Conservation (phyloP, 305 asterid species). For the Solanum hybrid region DNA sequence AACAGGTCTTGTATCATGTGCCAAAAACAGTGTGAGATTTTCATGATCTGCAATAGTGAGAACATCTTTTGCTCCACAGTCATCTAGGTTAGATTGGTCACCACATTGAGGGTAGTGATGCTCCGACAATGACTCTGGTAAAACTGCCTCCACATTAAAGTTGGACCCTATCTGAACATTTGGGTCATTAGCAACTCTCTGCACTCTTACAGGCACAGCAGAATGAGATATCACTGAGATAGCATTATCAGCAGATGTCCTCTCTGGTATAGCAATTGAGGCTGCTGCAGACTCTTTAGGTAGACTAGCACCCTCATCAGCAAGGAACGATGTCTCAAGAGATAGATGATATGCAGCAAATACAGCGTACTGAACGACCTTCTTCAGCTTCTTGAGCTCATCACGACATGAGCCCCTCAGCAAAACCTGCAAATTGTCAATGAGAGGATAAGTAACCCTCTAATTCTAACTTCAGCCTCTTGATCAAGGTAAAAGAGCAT, state of each 20-base stretch:
- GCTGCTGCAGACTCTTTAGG: slow-evolving; percentile 37
- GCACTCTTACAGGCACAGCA: slow-evolving; percentile 8
- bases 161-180: slow-evolving; percentile 21
- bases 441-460: background rate
- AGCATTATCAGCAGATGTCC: slow-evolving; percentile 21
- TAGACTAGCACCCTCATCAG: slow-evolving; percentile 91
- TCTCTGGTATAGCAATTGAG: slow-evolving; percentile 25
- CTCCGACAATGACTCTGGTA: slow-evolving; percentile 43
- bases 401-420: slow-evolving; percentile 61
- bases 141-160: slow-evolving; percentile 39
- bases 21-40: slow-evolving; percentile 29
- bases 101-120: slow-evolving; percentile 15
- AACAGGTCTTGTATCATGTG: slow-evolving; percentile 5
- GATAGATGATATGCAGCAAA: slow-evolving; percentile 95
- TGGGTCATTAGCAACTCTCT: slow-evolving; percentile 19
- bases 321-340: slow-evolving; percentile 81
- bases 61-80: slow-evolving; percentile 24
- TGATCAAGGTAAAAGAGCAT: background rate
- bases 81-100: slow-evolving; percentile 24
- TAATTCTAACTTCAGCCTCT: background rate
- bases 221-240: slow-evolving; percentile 22
- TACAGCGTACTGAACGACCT: slow-evolving; percentile 69
- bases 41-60: slow-evolving; percentile 27
- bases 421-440: slow-evolving; percentile 46
- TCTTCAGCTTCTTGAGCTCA: slow-evolving; percentile 80